A percentile compares a stretch with the other conserved stretches of the same genome.
Evolutionary conservation across 768 basidiomycete species (phyloP).

Genomic region (Leccinum subgranulosum): DNA sequence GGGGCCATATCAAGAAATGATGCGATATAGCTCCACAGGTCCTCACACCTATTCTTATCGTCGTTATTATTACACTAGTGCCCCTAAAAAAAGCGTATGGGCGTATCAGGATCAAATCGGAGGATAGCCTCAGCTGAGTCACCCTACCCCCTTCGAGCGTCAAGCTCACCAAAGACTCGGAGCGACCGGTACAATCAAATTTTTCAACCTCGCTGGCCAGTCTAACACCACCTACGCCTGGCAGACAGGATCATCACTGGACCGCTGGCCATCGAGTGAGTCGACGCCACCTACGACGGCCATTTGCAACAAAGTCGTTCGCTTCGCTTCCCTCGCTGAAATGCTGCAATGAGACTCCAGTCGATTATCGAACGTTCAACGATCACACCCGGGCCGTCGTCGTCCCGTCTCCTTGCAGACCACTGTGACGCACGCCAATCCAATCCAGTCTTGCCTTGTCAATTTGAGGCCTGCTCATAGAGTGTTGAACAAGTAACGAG

Average conservation of each 20-base stretch:
- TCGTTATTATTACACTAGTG: not conserved
- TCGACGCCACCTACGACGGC: not conserved
- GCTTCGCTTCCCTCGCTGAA: not conserved
- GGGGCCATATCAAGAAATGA: not conserved
- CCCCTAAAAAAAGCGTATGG: not conserved
- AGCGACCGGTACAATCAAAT: not conserved
- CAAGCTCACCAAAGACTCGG: not conserved
- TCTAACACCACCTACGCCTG: not conserved
- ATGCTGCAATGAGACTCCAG: not conserved
- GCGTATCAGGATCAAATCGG: no score
- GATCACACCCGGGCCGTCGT: no score
- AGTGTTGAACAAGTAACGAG: no score
- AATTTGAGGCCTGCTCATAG: no score
- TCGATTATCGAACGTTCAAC: no score
- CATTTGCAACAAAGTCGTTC: not conserved
- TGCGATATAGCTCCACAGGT: not conserved
- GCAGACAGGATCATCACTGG: not conserved
- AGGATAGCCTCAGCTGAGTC: no score
- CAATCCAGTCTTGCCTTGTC: no score
- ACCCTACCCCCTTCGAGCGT: not conserved
- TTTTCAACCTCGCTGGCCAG: not conserved
- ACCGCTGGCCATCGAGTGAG: not conserved
- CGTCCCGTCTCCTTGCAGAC: no score
- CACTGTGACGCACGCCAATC: no score
- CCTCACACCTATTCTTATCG: not conserved